These are phyloP conservation scores for Eimeria necatrix DNA, from an alignment of 169 alveolate species.

Conservation along the genomic window DNA sequence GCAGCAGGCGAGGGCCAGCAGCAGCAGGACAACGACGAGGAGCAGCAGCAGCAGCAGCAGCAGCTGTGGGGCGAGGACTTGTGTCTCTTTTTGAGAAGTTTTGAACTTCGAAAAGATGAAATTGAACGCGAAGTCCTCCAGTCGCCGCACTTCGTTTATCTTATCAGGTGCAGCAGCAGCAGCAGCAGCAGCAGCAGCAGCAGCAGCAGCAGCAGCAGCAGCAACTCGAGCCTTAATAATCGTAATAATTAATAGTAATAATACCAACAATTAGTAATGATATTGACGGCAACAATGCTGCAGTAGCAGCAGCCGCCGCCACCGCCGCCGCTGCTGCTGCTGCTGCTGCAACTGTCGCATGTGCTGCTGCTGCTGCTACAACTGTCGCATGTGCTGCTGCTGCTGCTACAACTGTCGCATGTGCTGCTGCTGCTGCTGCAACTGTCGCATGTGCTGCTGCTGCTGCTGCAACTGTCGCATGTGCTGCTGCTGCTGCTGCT, in stretches of 20 bases:
- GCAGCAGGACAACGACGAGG: not conserved
- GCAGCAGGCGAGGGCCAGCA: not conserved
- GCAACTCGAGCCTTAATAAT: too few species aligned
- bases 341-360: too few species aligned
- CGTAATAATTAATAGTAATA: too few species aligned
- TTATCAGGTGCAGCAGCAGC: constrained; percentile 1
- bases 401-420: too few species aligned
- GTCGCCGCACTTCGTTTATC: not conserved
- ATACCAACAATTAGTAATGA: too few species aligned
- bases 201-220: constrained; percentile 29
- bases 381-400: too few species aligned
- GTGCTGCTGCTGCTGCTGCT: constrained; percentile 2
- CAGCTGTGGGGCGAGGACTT: constrained; percentile 4
- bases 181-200: constrained; percentile 24
- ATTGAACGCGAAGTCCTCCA: not conserved
- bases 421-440: not conserved
- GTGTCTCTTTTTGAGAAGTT: not conserved
- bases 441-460: not conserved
- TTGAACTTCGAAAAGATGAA: not conserved
- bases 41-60: constrained; percentile 5
- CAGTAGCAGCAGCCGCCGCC: too few species aligned
- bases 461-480: not conserved
- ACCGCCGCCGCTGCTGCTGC: too few species aligned
- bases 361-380: too few species aligned
- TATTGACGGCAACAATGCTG: too few species aligned